Percentiles rank a stretch among this genome's conserved stretches.
These are phyloP conservation scores for Pochonia chlamydosporia DNA, from an alignment of 2,329 filamentous ascomycete genomes.

Conservation along the genomic window DNA sequence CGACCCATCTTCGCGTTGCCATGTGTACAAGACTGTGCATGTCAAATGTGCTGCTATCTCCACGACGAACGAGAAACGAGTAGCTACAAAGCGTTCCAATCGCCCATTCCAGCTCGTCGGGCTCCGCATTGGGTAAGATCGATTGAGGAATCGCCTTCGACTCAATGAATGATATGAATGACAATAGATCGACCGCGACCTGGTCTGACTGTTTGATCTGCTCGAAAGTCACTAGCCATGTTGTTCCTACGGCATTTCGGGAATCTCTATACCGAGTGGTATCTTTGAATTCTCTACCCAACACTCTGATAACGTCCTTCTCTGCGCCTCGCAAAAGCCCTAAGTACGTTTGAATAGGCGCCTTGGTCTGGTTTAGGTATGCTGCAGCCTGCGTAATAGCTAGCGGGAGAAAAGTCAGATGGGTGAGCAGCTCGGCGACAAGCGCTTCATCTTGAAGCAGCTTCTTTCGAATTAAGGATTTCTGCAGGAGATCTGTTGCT, in stretches of 20 bases:
- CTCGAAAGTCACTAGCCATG: conserved; percentile 34
- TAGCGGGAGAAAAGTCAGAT: conserved; percentile 32
- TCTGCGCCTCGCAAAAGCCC: conserved; percentile 19
- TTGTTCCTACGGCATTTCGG: conserved; percentile 25
- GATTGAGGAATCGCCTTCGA: conserved; percentile 28
- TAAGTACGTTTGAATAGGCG: conserved; percentile 22
- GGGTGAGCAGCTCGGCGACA: conserved; percentile 18
- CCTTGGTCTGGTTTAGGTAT: conserved; percentile 26
- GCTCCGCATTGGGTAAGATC: conserved; percentile 18
- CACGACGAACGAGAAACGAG: conserved; percentile 16
- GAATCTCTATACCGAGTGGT: conserved; percentile 20
- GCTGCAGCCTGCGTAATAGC: conserved; percentile 33
- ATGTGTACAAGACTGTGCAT: conserved; percentile 24
- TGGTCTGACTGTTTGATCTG: conserved; percentile 22
- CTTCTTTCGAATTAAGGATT: conserved; percentile 15
- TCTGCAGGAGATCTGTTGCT: conserved; percentile 21
- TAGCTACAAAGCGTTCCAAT: conserved; percentile 21
- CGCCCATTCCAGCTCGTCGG: conserved; percentile 12
- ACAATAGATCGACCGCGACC: conserved; percentile 27
- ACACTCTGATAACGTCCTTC: conserved; percentile 19
- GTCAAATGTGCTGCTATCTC: conserved; percentile 16
- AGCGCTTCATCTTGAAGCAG: conserved; percentile 8
- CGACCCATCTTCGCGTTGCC: conserved; percentile 17
- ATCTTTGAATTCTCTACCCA: conserved; percentile 29
- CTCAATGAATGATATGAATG: conserved; percentile 30